These are phyloP conservation scores for Yamadazyma endophytica DNA, from an alignment of 805 yeast genomes.

Conservation along the genomic window DNA sequence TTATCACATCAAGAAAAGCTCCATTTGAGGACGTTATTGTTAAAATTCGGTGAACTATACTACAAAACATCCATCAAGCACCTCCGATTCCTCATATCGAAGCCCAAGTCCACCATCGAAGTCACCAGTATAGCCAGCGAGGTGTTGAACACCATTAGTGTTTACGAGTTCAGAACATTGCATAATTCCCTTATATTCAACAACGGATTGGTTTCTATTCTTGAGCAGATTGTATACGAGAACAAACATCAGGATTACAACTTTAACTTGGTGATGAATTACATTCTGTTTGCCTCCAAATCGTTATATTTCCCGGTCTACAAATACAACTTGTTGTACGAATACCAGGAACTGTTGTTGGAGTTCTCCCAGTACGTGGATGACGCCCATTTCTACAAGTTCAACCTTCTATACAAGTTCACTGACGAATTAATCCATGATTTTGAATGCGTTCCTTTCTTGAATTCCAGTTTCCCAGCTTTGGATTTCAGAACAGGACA, in stretches of 20 bases:
- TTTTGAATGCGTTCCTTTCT: constrained; percentile 3
- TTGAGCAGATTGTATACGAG: constrained; percentile 10
- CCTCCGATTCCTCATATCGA: constrained; percentile 4
- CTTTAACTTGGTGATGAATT: constrained; percentile 8
- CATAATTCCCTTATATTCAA: constrained; percentile 15
- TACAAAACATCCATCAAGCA: constrained; percentile 6
- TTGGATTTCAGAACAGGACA: too few species aligned
- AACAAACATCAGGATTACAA: constrained; percentile 2
- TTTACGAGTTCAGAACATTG: constrained; percentile 17
- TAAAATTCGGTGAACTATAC: constrained; percentile 6
- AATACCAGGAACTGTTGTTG: constrained; percentile 8
- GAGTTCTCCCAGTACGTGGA: constrained; percentile 1
- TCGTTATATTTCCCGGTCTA: constrained; percentile 14
- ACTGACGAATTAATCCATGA: constrained; percentile 3
- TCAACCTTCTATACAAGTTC: constrained; percentile 4
- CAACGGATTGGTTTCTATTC: constrained; percentile 17
- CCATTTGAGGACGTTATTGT: constrained; percentile 1
- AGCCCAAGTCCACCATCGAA: constrained; percentile 8
- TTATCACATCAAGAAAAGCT: constrained; percentile 2
- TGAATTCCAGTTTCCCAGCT: too few species aligned
- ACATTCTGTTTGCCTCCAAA: constrained; percentile 14
- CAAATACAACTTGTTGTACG: constrained; percentile 10
- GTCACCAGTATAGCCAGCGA: constrained; percentile 16
- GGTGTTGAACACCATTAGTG: constrained; percentile 16
- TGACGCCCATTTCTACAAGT: neutral